Evolutionary conservation across 1,139 yeast species (phyloP), one percentile per base, ranked within the genome.

Genomic region (Kurtzmaniella quercitrusa): DNA sequence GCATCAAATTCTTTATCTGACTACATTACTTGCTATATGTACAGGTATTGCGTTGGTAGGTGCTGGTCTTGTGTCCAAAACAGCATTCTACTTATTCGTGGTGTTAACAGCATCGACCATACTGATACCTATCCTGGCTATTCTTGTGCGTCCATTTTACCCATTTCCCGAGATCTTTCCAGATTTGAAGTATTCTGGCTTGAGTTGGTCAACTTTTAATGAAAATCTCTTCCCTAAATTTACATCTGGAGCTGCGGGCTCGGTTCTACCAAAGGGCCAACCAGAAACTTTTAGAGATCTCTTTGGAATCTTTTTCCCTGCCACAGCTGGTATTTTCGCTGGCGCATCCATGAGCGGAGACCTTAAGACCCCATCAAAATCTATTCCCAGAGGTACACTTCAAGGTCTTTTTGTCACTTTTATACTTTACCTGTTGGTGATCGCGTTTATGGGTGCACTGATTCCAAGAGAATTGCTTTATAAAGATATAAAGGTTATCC

Each of bases 301-400:
- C 51, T 93, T 93, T 74, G 98, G 98, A 2, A 87, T 93, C 42
- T 88, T 93, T 60, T 93, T 93, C 68, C 98, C 98, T 12, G 96
- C 98, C 1, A 91, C 98, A 0, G 96, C 98, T 2, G 98, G 98
- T 46, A 91, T 93, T 36, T 85, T 91, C 61, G 98, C 98, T 1
- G 98, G 98, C n/a, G 97, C 98, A 1, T 86, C 95, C 14, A 93
- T 93, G 98, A 88, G 96, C 38, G 98, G 98, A n/a, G 96, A 89
- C 53, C 71, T 93, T 47, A 69, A 78, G 46, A 81, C 76, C 45
- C 98, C 98, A 0, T 87, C 96, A 0, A 81, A 77, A 52, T 82
- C 95, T 1, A 93, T 93, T 42, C 98, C 98, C 0, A 73, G 75
- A 47, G 98, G 98, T 7, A 93, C 98, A 0, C 63, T 93, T 21